Conservation (phyloP, 257 asterid species). For the Solanum paucissectum region DNA sequence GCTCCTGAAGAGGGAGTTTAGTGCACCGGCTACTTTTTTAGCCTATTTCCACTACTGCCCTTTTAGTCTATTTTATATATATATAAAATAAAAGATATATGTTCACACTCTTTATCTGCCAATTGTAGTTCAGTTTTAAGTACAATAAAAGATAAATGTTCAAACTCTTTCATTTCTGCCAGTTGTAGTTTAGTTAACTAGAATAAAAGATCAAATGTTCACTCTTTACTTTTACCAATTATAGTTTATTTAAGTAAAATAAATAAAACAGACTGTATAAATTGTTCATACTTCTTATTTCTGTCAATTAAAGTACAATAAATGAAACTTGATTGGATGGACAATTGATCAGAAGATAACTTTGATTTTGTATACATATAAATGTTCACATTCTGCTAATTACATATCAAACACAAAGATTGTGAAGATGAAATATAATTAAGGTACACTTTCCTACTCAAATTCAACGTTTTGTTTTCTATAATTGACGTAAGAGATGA, state of each 20-base stretch:
- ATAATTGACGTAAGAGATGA: neutral
- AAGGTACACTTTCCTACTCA: neutral
- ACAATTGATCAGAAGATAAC: neutral
- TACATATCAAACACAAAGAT: neutral
- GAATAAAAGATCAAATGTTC: neutral
- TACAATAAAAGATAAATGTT: neutral
- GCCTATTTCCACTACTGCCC: no score
- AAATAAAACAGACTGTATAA: neutral
- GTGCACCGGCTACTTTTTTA: no score
- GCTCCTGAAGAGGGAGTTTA: no score
- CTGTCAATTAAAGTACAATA: neutral
- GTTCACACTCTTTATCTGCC: no score
- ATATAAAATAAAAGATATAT: no score
- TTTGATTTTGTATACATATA: neutral
- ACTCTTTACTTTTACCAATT: neutral
- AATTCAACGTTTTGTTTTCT: neutral
- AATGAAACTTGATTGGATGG: no score
- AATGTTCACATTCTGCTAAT: neutral
- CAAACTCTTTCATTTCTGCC: neutral
- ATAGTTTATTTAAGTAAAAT: neutral
- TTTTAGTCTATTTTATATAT: no score
- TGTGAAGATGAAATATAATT: neutral
- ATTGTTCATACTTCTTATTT: neutral
- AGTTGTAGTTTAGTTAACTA: neutral
- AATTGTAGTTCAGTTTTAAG: no score